phyloP scores from a whole-genome alignment of 2,329 filamentous ascomycete species.

The Trichoderma cornu-damae region DNA sequence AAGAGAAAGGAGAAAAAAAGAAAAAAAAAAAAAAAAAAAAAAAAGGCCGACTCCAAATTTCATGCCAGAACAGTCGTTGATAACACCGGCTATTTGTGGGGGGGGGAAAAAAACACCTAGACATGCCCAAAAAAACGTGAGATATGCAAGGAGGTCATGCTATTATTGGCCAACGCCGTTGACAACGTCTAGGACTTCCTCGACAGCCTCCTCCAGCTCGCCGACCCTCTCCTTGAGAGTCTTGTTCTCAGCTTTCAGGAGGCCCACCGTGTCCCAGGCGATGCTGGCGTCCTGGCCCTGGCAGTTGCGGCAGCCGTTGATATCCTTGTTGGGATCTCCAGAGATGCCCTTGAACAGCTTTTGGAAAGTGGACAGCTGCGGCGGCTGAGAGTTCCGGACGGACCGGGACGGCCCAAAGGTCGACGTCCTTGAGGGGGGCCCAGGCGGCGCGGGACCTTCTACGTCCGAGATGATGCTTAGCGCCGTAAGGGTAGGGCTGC shows the following conservation, averaged over 20 bases:
- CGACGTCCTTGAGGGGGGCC: constrained; percentile 24
- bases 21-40: background rate
- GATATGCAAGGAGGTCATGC: constrained; percentile 1
- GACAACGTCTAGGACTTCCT: constrained; percentile 56
- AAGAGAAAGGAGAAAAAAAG: background rate
- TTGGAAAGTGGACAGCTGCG: constrained; percentile 35
- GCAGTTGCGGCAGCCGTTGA: constrained; percentile 50
- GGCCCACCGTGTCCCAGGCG: constrained; percentile 60
- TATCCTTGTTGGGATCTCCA: constrained; percentile 30
- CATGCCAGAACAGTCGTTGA: constrained; percentile 7
- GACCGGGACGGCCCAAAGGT: constrained; percentile 26
- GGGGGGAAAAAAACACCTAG: constrained; percentile 13
- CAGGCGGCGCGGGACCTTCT: constrained; percentile 22
- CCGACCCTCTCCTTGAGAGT: constrained; percentile 55
- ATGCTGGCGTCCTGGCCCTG: constrained; percentile 53
- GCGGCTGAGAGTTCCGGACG: constrained; percentile 35
- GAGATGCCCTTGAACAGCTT: constrained; percentile 42
- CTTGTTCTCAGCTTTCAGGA: constrained; percentile 58
- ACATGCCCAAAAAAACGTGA: constrained; percentile 11
- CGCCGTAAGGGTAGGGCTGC: constrained; percentile 50
- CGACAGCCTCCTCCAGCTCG: constrained; percentile 55
- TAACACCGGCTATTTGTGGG: constrained; percentile 17
- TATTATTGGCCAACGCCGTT: constrained; percentile 47
- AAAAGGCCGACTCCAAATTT: constrained; percentile 6
- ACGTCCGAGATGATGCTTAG: constrained; percentile 34